phyloP scores from a whole-genome alignment of 2,329 filamentous ascomycete species.

The Leptographium procerum region DNA sequence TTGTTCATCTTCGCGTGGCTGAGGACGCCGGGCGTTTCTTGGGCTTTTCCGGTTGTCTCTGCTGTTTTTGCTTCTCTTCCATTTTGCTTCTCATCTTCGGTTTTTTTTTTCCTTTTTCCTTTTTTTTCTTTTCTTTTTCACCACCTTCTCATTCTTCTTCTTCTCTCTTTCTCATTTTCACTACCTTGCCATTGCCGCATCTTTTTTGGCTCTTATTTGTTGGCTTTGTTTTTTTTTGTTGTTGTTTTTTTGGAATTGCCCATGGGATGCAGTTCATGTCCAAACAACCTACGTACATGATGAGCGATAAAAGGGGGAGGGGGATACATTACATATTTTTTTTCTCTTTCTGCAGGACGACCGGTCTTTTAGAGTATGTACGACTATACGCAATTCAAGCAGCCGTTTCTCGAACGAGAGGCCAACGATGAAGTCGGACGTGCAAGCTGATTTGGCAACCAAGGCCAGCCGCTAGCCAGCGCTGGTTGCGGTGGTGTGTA shows the following conservation, averaged over 20 bases:
- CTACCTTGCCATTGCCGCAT: neutral
- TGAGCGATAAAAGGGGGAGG: neutral
- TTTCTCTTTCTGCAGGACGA: neutral
- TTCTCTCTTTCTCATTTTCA: neutral
- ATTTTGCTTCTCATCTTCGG: too few species aligned
- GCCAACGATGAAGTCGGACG: neutral
- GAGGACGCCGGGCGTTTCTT: conserved; percentile 1
- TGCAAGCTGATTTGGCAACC: too few species aligned
- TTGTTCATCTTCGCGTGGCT: neutral
- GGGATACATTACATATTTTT: neutral
- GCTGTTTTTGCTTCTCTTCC: neutral
- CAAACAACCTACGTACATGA: neutral
- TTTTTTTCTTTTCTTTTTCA: neutral
- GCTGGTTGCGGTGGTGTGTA: too few species aligned
- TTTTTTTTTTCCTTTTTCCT: neutral
- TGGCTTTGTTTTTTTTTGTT: conserved; percentile 2
- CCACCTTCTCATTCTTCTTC: neutral
- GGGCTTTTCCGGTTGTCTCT: neutral
- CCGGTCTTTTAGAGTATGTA: neutral
- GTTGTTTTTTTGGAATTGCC: neutral
- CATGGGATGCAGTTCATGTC: neutral
- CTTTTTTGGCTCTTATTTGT: neutral
- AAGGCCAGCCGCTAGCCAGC: neutral
- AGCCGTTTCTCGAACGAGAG: neutral
- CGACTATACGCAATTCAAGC: neutral